phyloP scores from a whole-genome alignment of 176 grass and related monocot species.

The Cenchrus americanus region DNA sequence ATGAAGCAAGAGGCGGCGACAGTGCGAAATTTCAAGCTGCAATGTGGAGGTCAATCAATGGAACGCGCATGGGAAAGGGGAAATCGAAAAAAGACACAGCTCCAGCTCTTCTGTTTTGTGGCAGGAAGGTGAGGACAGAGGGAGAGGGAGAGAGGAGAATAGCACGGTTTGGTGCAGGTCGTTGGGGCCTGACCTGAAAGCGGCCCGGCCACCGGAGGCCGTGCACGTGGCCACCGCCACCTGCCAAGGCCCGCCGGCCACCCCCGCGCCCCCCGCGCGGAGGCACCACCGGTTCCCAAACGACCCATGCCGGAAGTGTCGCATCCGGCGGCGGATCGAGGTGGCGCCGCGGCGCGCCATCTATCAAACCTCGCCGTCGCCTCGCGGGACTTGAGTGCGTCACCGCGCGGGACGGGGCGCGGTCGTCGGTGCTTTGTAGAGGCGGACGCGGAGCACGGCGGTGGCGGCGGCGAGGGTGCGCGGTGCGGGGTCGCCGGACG shows the following conservation, averaged over 20 bases:
- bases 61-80: too few relatives aligned
- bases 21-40: too few relatives aligned
- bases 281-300: conserved; percentile 18
- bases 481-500: too few relatives aligned
- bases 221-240: conserved; percentile 23
- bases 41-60: too few relatives aligned
- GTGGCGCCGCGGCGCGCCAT: background rate
- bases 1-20: too few relatives aligned
- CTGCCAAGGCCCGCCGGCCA: background rate
- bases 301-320: conserved; percentile 7
- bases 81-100: background rate
- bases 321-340: background rate
- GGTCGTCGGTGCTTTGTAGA: too few relatives aligned
- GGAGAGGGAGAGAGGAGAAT: background rate
- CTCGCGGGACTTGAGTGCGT: too few relatives aligned
- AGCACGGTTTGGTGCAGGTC: background rate
- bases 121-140: background rate
- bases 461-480: too few relatives aligned
- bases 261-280: background rate
- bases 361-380: background rate
- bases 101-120: background rate
- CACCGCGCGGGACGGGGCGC: too few relatives aligned
- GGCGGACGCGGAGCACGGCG: too few relatives aligned
- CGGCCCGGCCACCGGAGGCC: background rate
- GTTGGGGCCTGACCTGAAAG: conserved; percentile 17